Evolutionary conservation across 2,329 filamentous ascomycete genomes (phyloP), one percentile per base, ranked within the genome.

Genomic region (Alternaria sp.): DNA sequence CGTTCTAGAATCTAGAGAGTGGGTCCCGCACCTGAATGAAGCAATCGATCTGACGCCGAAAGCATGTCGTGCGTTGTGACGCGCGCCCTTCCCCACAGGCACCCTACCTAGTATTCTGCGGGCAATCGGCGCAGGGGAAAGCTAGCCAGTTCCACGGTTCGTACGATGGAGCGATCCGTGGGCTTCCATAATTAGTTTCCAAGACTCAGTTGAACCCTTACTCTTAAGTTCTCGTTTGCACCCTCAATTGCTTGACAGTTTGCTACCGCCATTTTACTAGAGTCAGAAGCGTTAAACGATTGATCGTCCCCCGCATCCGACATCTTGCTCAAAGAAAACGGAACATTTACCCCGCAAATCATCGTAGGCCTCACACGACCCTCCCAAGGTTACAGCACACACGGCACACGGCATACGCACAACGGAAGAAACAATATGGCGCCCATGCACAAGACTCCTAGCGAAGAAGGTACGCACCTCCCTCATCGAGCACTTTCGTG

Each of bases 361-460:
- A 52, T 21, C 28, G 15, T 19, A 21, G 40, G 28, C 49, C 19
- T 52, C 49, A 52, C 49, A 40, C 49, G 28, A 52, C 30, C 19
- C 19, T 25, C 19, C 30, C 47, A 21, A 32, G 47, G 8, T 51
- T 21, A 32, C 47, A 32, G 13, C 49, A 52, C 23, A 25, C 30
- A 54, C 21, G 21, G 25, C 47, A 50, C 26, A 50, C 47, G 19
- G 19, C 21, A 46, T 23, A 46, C 49, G 28, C 19, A 52, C 49
- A 3, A 19, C 49, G n/a, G 12, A 54, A 21, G 7, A 6, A 30
- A 45, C 8, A 59, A 32, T 32, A 66, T 63, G 61, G 63, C 56
- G 25, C 26, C 56, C 7, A 63, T 66, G 44, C n/a, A 66, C 52
- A 66, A 66, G 21, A 63, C 63, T 26, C 63, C 63, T 11, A 66